Evolutionary conservation across 257 asterid species (phyloP), one percentile per base, ranked within the genome.

Genomic region (Orobanche coerulescens): DNA sequence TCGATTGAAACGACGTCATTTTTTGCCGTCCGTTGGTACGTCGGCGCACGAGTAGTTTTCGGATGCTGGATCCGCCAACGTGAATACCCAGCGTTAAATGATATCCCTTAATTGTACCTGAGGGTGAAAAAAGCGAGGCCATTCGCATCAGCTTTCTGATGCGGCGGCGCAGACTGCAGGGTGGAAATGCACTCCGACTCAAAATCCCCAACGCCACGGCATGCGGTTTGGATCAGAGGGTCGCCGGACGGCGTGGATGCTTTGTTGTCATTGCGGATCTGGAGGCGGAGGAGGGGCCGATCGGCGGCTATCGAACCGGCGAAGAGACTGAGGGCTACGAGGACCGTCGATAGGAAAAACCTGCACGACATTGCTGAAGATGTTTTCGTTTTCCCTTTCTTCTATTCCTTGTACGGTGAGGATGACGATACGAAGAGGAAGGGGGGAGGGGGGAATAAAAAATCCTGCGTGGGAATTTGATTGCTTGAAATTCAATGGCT

Each of bases 41-140:
- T n/a, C n/a, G n/a, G n/a, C n/a, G n/a, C n/a, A n/a, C n/a, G n/a
- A n/a, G n/a, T n/a, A n/a, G n/a, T n/a, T n/a, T n/a, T n/a, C n/a
- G n/a, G n/a, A n/a, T n/a, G n/a, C n/a, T n/a, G n/a, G n/a, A n/a
- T n/a, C n/a, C n/a, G n/a, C n/a, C n/a, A n/a, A n/a, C n/a, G n/a
- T n/a, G n/a, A 30, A 30, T 30, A 30, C 36, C 36, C 2, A n/a
- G 36, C 6, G 4, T 30, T 4, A 30, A 30, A 30, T 30, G 36
- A 4, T 30, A 1, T 2, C 44, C 10, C 10, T 3, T 40, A 59
- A 4, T 49, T 44, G 0, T 58, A 77, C 82, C 67, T 59, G 67
- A 80, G 81, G 51, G 76, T 13, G 63, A 66, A 81, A 43, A 77
- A 70, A 39, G 75, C 64, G 37, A 81, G 83, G 33, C 57, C 73